A percentile compares a stretch with the other conserved stretches of the same genome.
Evolutionary conservation across 2,329 filamentous ascomycete genomes (phyloP).

Genomic region (Penicillium sp.): DNA sequence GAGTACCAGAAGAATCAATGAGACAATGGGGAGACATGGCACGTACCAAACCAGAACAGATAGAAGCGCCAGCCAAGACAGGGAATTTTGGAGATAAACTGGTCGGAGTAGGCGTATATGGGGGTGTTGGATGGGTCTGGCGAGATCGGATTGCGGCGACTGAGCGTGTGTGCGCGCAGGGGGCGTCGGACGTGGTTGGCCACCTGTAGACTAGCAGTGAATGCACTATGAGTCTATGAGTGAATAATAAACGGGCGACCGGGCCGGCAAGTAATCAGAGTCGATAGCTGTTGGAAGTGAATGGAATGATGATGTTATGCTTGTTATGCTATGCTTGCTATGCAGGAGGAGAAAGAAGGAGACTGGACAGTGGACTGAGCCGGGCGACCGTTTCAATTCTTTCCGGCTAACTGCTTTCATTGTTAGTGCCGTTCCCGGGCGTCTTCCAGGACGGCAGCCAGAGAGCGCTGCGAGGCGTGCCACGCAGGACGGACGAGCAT

Average conservation of each 20-base stretch:
- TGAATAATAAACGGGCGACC: neutral
- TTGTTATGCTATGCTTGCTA: neutral
- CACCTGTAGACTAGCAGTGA: neutral
- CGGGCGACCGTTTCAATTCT: neutral
- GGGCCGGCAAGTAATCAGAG: slow-evolving; percentile 2
- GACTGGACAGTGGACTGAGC: neutral
- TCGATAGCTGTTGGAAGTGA: neutral
- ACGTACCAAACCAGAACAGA: slow-evolving; percentile 14
- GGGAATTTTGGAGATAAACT: neutral
- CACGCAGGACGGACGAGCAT: neutral
- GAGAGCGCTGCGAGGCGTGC: neutral
- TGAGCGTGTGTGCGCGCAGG: slow-evolving; percentile 5
- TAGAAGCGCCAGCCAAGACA: slow-evolving; percentile 10
- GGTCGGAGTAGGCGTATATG: no score
- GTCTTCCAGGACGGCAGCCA: neutral
- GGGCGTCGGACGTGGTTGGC: neutral
- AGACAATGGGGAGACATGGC: neutral
- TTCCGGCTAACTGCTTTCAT: neutral
- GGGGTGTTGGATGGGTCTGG: slow-evolving; percentile 16
- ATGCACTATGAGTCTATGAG: neutral
- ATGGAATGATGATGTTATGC: neutral
- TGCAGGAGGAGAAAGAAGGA: neutral
- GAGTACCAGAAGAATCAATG: neutral
- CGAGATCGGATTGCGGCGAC: slow-evolving; percentile 9
- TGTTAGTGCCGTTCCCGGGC: neutral